Base-by-base conservation (phyloP, 2,329 filamentous ascomycete species). In the Aspergillus niger region DNA sequence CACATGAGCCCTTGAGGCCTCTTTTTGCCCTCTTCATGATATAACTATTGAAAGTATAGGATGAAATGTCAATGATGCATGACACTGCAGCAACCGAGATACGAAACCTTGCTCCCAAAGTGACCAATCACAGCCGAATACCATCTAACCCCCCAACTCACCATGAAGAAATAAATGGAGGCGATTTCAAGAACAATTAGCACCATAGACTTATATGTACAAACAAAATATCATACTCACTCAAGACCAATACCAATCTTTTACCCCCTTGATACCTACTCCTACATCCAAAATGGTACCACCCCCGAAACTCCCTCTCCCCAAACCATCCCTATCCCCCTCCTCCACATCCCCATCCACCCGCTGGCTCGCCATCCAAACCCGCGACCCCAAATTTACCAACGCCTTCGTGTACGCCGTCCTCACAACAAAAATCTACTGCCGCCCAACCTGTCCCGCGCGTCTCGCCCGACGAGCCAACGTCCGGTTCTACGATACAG, bases 391-490 rank as follows among this genome's bases (percentile, higher is more conserved):
- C 28, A 70, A 73, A 20, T 36, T 13, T 10, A 77, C 79, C 20
- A 77, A 79, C 55, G 72, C 72, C 30, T 86, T 86, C 71, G 77
- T 86, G 63, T 86, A 86, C 74, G 79, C 76, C 17, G 83, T 86
- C n/a, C 77, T 78, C 56, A 83, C 82, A 0, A 86, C 84, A 3
- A 78, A 76, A 48, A 84, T 85, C 54, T 86, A 83, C 70, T 86
- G 84, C 67, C 79, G 83, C 1, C 83, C 83, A 1, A 82, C 79
- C 2, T 86, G 84, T 58, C 77, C 81, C 1, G 81, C 83, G 3
- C 82, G 86, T n/a, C 80, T 91, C 13, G 82, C 84, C 1, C 77
- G 81, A 2, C 79, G 84, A n/a, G 80, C 84, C 10, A 83, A 84
- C 20, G 78, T 91, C 32, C 73, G 76, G 32, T 86, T 85, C 71